Percentiles rank a stretch among this genome's conserved stretches.
Evolutionary conservation across 2,329 filamentous ascomycete genomes (phyloP).

Genomic region (Arthrobotrys sphaeroides): DNA sequence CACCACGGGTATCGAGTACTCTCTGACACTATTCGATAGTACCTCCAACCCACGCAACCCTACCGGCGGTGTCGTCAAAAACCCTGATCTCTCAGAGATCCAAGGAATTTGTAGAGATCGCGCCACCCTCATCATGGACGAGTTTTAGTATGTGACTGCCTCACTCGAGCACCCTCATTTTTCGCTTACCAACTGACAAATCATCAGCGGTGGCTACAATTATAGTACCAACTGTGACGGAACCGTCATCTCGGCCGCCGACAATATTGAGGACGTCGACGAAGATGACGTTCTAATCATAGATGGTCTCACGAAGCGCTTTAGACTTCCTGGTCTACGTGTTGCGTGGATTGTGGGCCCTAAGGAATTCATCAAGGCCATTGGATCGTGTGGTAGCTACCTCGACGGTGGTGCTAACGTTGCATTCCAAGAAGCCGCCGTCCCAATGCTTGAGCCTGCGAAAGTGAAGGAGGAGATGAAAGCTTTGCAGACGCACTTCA

Average conservation of each 20-base stretch:
- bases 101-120: slow-evolving; percentile 91
- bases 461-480: slow-evolving; percentile 86
- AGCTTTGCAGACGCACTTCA: slow-evolving; percentile 88
- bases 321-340: slow-evolving; percentile 94
- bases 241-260: slow-evolving; percentile 84
- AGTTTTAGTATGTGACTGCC: slow-evolving; percentile 78
- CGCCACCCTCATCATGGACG: slow-evolving; percentile 91
- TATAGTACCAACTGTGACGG: slow-evolving; percentile 94
- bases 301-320: slow-evolving; percentile 94
- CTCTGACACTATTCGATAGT: not conserved
- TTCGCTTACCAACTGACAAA: not conserved
- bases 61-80: slow-evolving; percentile 84
- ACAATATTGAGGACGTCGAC: slow-evolving; percentile 73
- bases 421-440: slow-evolving; percentile 91
- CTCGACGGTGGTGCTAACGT: slow-evolving; percentile 94
- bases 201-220: slow-evolving; percentile 75
- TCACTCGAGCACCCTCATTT: not conserved
- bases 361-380: slow-evolving; percentile 94
- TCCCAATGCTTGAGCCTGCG: slow-evolving; percentile 88
- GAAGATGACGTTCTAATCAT: slow-evolving; percentile 84
- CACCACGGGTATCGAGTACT: too few species aligned
- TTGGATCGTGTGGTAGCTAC: slow-evolving; percentile 91
- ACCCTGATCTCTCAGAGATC: slow-evolving; percentile 86
- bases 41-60: slow-evolving; percentile 97
- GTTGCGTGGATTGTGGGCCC: slow-evolving; percentile 96